Evolutionary conservation across 2,329 filamentous ascomycete species (phyloP), one percentile per base, ranked within the genome.

Genomic region (Escovopsis sp.): DNA sequence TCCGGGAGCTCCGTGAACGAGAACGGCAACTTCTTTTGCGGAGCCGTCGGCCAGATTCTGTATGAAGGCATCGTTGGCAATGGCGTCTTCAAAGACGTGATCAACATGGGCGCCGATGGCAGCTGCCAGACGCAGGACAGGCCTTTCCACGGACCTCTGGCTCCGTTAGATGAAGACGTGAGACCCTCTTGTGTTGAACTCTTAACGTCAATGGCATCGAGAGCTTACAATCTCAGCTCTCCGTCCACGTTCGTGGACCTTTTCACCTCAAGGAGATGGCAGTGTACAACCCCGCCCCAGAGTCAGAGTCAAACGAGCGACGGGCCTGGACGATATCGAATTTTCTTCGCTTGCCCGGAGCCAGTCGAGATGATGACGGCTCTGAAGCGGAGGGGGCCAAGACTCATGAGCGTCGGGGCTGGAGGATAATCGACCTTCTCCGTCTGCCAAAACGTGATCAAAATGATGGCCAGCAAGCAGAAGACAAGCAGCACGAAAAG

Each of bases 161-260:
- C 79, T 25, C 82, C 83, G 7, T 67, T 85, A 30, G 70, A 82
- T 46, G 76, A 82, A 55, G 81, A 81, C 63, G 81, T 85, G 63
- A 60, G 74, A 58, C 9, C 8, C 11, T 9, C 4, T 30, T 30
- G 27, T 9, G 5, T 30, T 9, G 27, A 30, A 6, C 9, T 9
- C 8, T 30, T 27, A 6, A 20, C 20, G 20, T 20, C 20, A 20
- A n/a, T 30, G 27, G 11, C 27, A 30, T 11, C 11, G 27, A 30
- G 27, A 30, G 24, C 44, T 46, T 7, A 46, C 40, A 15, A 25
- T 32, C 25, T 1, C 45, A 85, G 81, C 66, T 87, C 27, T 84
- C 81, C 1, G 59, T 84, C 47, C 79, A 85, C 56, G 68, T 87
- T 53, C 78, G 82, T 50, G 84, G 83, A 3, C 82, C 83, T 1